phyloP scores from a whole-genome alignment of 2,329 filamentous ascomycete genomes.

The Ophiostoma ips region DNA sequence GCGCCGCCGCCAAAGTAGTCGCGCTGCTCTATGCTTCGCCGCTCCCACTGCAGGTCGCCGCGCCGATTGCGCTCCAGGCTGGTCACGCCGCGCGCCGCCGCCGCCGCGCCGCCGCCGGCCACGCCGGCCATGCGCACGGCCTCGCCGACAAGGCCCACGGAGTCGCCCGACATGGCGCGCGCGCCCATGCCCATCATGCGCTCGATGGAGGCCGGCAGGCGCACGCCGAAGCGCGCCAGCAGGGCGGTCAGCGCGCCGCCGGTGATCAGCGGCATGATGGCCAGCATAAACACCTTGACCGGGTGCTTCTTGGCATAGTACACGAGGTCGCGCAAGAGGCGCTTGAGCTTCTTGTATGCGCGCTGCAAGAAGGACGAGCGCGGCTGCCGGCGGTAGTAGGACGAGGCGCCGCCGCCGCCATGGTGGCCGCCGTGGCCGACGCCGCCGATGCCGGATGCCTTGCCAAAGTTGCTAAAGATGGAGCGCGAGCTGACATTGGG shows the following conservation, averaged over 20 bases:
- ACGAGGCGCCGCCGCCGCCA: slow-evolving; percentile 19
- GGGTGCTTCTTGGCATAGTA: slow-evolving; percentile 75
- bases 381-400: slow-evolving; percentile 69
- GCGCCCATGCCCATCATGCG: slow-evolving; percentile 41
- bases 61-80: slow-evolving; percentile 22
- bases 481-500: slow-evolving; percentile 30
- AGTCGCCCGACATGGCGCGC: slow-evolving; percentile 32
- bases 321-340: slow-evolving; percentile 65
- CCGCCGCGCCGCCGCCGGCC: slow-evolving; percentile 13
- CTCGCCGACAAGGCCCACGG: slow-evolving; percentile 37
- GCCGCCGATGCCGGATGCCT: slow-evolving; percentile 9
- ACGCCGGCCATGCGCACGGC: slow-evolving; percentile 39
- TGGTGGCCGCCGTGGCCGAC: too few relatives aligned
- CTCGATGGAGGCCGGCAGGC: slow-evolving; percentile 52
- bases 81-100: slow-evolving; percentile 13
- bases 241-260: slow-evolving; percentile 70
- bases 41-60: slow-evolving; percentile 26
- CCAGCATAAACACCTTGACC: slow-evolving; percentile 72
- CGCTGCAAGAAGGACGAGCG: slow-evolving; percentile 65
- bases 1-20: slow-evolving; percentile 22
- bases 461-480: slow-evolving; percentile 27
- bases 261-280: slow-evolving; percentile 76
- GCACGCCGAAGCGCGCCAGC: slow-evolving; percentile 64
- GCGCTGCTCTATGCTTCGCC: slow-evolving; percentile 23
- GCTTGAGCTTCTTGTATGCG: slow-evolving; percentile 60